Conservation (phyloP, 768 basidiomycete genomes). For the Boletus rufocinnamomeus region DNA sequence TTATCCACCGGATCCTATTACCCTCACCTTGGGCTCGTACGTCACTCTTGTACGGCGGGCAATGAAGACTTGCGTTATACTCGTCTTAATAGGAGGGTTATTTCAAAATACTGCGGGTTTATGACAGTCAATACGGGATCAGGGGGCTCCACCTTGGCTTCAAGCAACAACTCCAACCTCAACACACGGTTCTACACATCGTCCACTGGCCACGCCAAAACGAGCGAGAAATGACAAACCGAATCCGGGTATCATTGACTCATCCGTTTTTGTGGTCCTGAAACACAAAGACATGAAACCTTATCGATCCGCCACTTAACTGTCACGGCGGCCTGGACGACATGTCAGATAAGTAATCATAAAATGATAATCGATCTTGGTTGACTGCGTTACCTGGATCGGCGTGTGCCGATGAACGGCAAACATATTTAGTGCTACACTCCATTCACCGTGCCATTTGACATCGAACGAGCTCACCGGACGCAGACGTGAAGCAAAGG, state of each 20-base stretch:
- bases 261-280: conserved; percentile 8
- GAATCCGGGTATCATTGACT: neutral
- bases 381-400: neutral
- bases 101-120: neutral
- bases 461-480: neutral
- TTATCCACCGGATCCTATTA: conserved; percentile 13
- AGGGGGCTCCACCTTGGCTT: neutral
- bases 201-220: neutral
- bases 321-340: neutral
- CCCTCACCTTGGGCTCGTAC: neutral
- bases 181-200: neutral
- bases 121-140: too few species aligned
- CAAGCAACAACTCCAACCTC: neutral
- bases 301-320: conserved; percentile 1
- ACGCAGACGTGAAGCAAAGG: neutral
- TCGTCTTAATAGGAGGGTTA: neutral
- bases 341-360: neutral
- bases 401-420: neutral
- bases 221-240: neutral
- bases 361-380: neutral
- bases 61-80: neutral
- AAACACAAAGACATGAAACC: conserved; percentile 8
- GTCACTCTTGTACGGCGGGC: neutral
- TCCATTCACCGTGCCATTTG: neutral
- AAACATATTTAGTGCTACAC: neutral